Evolutionary conservation across 305 asterid genomes (phyloP).

Genomic region (Fraxinus sp.): DNA sequence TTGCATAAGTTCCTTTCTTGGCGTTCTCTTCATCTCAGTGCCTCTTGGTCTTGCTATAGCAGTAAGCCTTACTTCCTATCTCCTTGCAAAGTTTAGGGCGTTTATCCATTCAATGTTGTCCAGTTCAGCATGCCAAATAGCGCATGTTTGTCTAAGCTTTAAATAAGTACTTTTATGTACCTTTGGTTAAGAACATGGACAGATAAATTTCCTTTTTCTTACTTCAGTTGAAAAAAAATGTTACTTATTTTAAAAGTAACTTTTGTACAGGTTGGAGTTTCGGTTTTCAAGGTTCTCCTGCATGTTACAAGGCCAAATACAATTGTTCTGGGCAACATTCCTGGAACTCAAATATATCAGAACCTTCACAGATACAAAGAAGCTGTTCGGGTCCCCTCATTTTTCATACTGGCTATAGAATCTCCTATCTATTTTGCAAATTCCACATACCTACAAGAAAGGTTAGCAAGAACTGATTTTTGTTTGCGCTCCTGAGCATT

Average conservation of each 20-base stretch:
- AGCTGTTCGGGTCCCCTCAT: conserved; percentile 64
- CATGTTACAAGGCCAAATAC: conserved; percentile 92
- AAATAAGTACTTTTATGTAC: not conserved
- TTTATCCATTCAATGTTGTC: not conserved
- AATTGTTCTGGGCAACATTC: conserved; percentile 61
- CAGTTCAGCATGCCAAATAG: not conserved
- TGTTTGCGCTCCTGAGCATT: not conserved
- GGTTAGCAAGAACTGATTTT: conserved; percentile 36
- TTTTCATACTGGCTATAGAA: conserved; percentile 71
- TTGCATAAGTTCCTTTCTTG: conserved; percentile 77
- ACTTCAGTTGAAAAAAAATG: not conserved
- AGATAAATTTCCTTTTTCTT: not conserved
- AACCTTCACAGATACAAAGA: conserved; percentile 59
- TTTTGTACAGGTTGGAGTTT: conserved; percentile 64
- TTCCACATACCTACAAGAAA: conserved; percentile 74
- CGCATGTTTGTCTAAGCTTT: not conserved
- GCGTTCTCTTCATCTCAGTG: conserved; percentile 93
- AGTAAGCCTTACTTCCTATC: conserved; percentile 40
- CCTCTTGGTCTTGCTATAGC: conserved; percentile 88
- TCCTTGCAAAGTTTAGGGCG: not conserved
- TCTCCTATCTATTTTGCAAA: conserved; percentile 89
- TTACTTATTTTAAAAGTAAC: not conserved
- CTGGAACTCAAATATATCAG: conserved; percentile 78
- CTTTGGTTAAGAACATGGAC: not conserved
- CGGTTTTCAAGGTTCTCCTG: conserved; percentile 81